Conservation (phyloP, 2,329 filamentous ascomycete genomes). For the Microcyclospora tardicrescens region DNA sequence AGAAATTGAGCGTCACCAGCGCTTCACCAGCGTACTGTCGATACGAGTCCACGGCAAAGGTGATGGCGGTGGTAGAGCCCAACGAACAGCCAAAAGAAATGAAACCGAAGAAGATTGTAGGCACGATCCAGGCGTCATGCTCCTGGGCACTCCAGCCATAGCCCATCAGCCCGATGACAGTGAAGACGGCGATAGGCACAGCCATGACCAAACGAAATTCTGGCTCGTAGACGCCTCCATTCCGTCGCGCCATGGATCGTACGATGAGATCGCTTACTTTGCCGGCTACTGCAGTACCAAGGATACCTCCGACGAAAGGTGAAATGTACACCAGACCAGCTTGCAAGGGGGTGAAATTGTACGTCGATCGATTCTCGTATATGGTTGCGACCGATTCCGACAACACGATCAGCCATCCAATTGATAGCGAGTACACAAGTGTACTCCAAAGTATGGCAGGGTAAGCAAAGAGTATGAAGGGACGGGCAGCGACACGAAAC, state of each 20-base stretch:
- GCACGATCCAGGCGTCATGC: constrained; percentile 73
- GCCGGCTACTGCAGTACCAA: constrained; percentile 86
- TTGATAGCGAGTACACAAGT: constrained; percentile 70
- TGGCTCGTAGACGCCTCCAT: constrained; percentile 89
- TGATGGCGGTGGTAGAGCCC: constrained; percentile 82
- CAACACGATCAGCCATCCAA: constrained; percentile 92
- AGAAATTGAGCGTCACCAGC: constrained; percentile 84
- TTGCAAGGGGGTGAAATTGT: constrained; percentile 70
- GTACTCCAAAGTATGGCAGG: constrained; percentile 83
- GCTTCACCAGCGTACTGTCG: constrained; percentile 88
- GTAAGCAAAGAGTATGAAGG: constrained; percentile 77
- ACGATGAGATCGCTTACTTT: constrained; percentile 79
- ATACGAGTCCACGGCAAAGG: constrained; percentile 88
- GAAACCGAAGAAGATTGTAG: constrained; percentile 83
- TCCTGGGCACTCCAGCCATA: constrained; percentile 85
- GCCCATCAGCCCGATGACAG: constrained; percentile 77
- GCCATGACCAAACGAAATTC: constrained; percentile 89
- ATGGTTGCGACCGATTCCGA: constrained; percentile 77
- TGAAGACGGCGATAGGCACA: constrained; percentile 62
- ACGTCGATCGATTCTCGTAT: constrained; percentile 54
- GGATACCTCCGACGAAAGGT: constrained; percentile 74
- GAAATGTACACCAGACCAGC: constrained; percentile 81
- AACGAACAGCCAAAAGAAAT: constrained; percentile 86
- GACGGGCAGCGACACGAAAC: constrained; percentile 62
- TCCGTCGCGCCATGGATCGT: constrained; percentile 64